Percentiles rank a stretch among this genome's conserved stretches.
Conservation (phyloP, 2,329 filamentous ascomycete genomes). For the Clarireedia monteithiana region DNA sequence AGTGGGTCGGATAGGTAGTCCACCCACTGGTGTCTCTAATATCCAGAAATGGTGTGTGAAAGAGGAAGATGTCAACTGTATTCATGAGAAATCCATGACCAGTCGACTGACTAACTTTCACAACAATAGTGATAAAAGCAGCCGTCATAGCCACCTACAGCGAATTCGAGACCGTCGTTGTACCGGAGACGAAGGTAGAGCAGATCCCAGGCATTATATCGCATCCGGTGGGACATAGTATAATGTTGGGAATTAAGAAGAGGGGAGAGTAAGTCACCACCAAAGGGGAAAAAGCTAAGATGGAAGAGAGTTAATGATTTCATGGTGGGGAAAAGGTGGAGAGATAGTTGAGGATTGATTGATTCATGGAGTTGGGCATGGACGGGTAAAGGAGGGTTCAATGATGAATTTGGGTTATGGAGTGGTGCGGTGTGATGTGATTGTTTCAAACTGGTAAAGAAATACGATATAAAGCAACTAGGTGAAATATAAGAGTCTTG, state of each 20-base stretch:
- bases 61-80: background rate
- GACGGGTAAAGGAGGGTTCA: no score
- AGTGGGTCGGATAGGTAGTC: no score
- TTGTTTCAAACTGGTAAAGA: no score
- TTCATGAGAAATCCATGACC: no score
- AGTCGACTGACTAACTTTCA: background rate
- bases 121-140: slow-evolving; percentile 57
- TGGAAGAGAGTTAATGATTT: background rate
- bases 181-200: slow-evolving; percentile 54
- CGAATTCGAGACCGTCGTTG: slow-evolving; percentile 50
- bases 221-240: background rate
- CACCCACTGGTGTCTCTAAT: background rate
- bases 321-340: background rate
- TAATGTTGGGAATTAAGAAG: background rate
- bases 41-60: background rate
- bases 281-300: background rate
- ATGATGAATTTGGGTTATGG: no score
- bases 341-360: no score
- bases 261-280: background rate
- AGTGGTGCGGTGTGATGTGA: no score
- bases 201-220: slow-evolving; percentile 38
- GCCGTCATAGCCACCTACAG: slow-evolving; percentile 61
- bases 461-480: no score
- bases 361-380: no score
- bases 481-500: no score